Base-by-base conservation (phyloP, 2,329 filamentous ascomycete species). In the Eutypella sp. region DNA sequence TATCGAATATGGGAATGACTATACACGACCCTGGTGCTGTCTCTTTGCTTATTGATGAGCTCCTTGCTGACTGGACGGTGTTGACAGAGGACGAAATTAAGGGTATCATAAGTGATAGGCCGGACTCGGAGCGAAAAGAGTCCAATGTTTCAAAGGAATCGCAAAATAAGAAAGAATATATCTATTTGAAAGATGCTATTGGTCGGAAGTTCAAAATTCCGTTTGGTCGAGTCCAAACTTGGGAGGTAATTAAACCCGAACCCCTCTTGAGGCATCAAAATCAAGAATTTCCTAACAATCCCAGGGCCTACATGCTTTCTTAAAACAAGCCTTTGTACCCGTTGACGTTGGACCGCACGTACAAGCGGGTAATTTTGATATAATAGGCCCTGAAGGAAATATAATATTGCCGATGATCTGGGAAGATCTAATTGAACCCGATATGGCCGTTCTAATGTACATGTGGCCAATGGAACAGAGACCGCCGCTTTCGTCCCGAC, bases 401-500 rank as follows among this genome's bases (percentile, higher is more conserved):
- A 34, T 48, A 23, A 38, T 48, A 9, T 11, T 48, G 2, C 46
- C 46, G 1, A 4, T 20, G 23, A 2, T 41, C 10, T 48, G 46
- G 46, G 20, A 48, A 22, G 20, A 42, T 8, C 9, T 15, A 29
- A 29, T 48, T 38, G 20, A 36, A 8, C 42, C 42, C 18, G 31
- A 11, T 20, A 16, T 20, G 41, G 16, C 23, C 18, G 22, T 42
- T 41, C 27, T 36, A 22, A 37, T 51, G 49, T 40, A 48, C 44
- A 57, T 63, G 51, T 61, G 41, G 41, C 40, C 52, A 51, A 55
- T 47, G 47, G 52, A 29, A 13, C 8, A 29, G 13, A 7, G 25
- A 29, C 13, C 13, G 25, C 25, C 25, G n/a, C n/a, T n/a, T n/a
- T n/a, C n/a, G n/a, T n/a, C n/a, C n/a, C n/a, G n/a, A n/a, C n/a